A percentile compares a stretch with the other conserved stretches of the same genome.
Conservation (phyloP, 179 eudicot species). For the Carnegiea gigantea region DNA sequence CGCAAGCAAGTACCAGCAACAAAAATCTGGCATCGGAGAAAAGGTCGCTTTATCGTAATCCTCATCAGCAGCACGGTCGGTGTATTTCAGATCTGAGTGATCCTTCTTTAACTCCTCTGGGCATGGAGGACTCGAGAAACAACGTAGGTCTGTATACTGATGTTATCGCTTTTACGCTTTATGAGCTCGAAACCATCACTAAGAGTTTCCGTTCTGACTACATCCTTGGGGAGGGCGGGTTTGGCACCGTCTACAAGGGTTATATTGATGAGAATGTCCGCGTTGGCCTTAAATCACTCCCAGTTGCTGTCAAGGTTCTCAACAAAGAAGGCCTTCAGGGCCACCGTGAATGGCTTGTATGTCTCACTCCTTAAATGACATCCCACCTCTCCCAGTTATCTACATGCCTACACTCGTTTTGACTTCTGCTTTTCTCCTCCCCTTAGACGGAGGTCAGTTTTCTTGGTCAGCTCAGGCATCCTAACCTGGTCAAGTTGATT, state of each 20-base stretch:
- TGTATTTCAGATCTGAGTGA: slow-evolving; percentile 64
- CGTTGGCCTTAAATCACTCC: slow-evolving; percentile 78
- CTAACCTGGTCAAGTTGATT: slow-evolving; percentile 76
- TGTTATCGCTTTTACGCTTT: slow-evolving; percentile 70
- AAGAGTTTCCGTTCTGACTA: slow-evolving; percentile 83
- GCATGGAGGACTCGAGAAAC: slow-evolving; percentile 50
- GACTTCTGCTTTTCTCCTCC: not conserved
- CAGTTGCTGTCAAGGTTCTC: slow-evolving; percentile 82
- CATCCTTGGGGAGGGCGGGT: slow-evolving; percentile 78
- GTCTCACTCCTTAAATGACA: slow-evolving; percentile 13
- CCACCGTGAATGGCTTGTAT: slow-evolving; percentile 80
- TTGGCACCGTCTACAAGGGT: slow-evolving; percentile 82
- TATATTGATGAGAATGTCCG: slow-evolving; percentile 80
- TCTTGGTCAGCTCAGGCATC: slow-evolving; percentile 78
- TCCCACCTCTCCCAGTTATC: not conserved
- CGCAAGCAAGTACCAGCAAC: slow-evolving; percentile 18
- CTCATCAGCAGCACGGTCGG: slow-evolving; percentile 35
- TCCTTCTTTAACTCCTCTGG: slow-evolving; percentile 52
- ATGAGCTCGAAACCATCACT: slow-evolving; percentile 76
- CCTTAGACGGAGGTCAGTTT: slow-evolving; percentile 71
- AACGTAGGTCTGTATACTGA: slow-evolving; percentile 65
- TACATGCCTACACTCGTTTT: not conserved
- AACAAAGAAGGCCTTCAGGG: slow-evolving; percentile 85
- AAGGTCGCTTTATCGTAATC: slow-evolving; percentile 29
- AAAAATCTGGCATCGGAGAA: slow-evolving; percentile 18